Evolutionary conservation across 2,329 filamentous ascomycete species (phyloP), one percentile per base, ranked within the genome.

Genomic region (Sclerotinia subarctica): DNA sequence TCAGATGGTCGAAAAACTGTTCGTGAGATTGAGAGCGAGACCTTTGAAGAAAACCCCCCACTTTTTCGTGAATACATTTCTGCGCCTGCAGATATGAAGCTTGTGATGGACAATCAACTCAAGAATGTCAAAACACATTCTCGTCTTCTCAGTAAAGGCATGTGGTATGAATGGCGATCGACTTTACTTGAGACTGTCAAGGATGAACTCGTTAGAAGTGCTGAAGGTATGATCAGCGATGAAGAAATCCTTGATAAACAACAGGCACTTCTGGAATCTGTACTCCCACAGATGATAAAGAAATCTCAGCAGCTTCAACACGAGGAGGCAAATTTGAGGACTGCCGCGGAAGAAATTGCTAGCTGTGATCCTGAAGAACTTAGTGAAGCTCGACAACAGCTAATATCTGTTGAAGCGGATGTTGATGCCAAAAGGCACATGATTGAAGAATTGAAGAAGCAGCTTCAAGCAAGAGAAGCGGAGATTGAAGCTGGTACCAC

Each of bases 141-240:
- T 21, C 87, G 95, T 35, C 84, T 97, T 19, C 83, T 94, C 64
- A 97, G 94, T 81, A 97, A 97, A 77, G 93, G 92, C 68, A 94
- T 95, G 82, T 99, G 95, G 95, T 99, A 99, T 78, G 91, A 94
- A 76, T 99, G 95, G 95, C 90, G 95, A 52, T 94, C 92, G 84
- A 94, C 95, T 75, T 85, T 98, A 32, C 88, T 91, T 42, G 85
- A 93, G 80, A 89, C 71, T 91, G 92, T 99, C 49, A 93, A 91
- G 76, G 89, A 93, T 73, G 94, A 92, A 4, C 85, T 98, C 3
- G 79, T 91, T 66, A 88, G 86, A 70, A 95, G 94, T 68, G 83
- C 87, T 1, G 86, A 91, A 68, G 92, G 90, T 26, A 92, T 99
- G 87, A 85, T 87, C 58, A 81, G 82, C 1, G 95, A 99, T 73